Evolutionary conservation across 148 eudicot genomes (phyloP).

Genomic region (Rhododendron simsii): DNA sequence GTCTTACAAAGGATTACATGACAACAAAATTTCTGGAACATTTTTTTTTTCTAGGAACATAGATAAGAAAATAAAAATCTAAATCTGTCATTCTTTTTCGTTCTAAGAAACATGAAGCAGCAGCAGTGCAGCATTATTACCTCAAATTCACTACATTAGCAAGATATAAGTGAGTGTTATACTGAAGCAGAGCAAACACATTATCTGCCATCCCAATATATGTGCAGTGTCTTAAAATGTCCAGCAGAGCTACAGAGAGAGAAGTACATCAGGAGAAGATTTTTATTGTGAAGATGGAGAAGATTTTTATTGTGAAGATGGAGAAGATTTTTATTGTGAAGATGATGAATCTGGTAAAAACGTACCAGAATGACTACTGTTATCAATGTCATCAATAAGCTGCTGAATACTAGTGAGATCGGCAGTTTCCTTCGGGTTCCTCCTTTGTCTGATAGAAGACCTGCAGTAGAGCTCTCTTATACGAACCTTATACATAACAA

Average conservation of each 20-base stretch:
- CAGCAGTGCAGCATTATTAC: constrained; percentile 29
- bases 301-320: constrained; percentile 1
- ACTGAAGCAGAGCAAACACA: constrained; percentile 78
- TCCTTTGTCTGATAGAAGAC: constrained; percentile 81
- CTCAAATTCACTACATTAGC: constrained; percentile 91
- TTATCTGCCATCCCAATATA: constrained; percentile 97
- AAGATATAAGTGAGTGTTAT: constrained; percentile 85
- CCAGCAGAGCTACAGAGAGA: constrained; percentile 57
- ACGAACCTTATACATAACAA: background rate
- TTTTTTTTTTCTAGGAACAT: background rate
- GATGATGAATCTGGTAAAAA: constrained; percentile 2
- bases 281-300: constrained; percentile 1
- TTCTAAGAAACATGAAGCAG: background rate
- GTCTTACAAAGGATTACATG: background rate
- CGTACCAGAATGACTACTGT: constrained; percentile 66
- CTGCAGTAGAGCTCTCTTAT: constrained; percentile 32
- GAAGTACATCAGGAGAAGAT: constrained; percentile 6
- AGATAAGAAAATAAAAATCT: background rate
- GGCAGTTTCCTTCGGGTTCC: constrained; percentile 88
- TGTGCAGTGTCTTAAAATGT: constrained; percentile 78
- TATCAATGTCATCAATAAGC: constrained; percentile 67
- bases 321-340: background rate
- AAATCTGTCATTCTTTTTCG: background rate
- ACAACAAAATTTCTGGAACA: background rate
- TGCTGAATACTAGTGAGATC: constrained; percentile 90